Percentiles rank a stretch among this genome's conserved stretches.
Evolutionary conservation across 331 rosid species (phyloP).

Genomic region (Malus hybrid): DNA sequence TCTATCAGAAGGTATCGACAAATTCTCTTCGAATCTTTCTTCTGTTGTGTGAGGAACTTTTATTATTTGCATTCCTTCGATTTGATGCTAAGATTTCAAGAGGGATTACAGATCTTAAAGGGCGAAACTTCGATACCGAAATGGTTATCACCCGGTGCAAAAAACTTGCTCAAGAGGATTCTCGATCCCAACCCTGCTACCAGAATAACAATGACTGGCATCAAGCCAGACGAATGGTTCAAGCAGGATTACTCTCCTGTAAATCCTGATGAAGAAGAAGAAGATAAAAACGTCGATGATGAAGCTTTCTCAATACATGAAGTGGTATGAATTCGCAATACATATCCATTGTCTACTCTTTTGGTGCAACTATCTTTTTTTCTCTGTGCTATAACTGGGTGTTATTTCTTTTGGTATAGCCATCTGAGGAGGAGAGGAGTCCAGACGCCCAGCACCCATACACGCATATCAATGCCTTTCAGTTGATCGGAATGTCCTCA

Average conservation of each 20-base stretch:
- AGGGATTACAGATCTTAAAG: conserved; percentile 51
- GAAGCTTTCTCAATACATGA: conserved; percentile 48
- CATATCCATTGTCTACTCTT: neutral
- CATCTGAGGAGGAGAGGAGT: conserved; percentile 41
- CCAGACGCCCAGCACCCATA: conserved; percentile 27
- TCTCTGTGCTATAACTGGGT: neutral
- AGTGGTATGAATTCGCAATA: conserved; percentile 35
- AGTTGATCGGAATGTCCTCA: conserved; percentile 95
- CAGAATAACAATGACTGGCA: conserved; percentile 57
- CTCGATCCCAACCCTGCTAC: conserved; percentile 78
- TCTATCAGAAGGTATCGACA: conserved; percentile 68
- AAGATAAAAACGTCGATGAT: conserved; percentile 28
- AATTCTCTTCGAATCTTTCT: neutral
- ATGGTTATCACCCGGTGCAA: conserved; percentile 72
- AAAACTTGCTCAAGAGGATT: conserved; percentile 57
- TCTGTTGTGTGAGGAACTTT: neutral
- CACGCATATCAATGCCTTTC: conserved; percentile 72
- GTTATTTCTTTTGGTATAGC: conserved; percentile 17
- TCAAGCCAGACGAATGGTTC: conserved; percentile 86
- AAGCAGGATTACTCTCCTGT: conserved; percentile 54
- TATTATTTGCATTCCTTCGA: neutral
- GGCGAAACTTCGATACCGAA: conserved; percentile 73
- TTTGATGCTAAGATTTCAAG: neutral
- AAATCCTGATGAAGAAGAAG: conserved; percentile 68
- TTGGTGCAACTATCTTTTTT: neutral